Evolutionary conservation across 768 basidiomycete species (phyloP).

Genomic region (Lentinula boryana): DNA sequence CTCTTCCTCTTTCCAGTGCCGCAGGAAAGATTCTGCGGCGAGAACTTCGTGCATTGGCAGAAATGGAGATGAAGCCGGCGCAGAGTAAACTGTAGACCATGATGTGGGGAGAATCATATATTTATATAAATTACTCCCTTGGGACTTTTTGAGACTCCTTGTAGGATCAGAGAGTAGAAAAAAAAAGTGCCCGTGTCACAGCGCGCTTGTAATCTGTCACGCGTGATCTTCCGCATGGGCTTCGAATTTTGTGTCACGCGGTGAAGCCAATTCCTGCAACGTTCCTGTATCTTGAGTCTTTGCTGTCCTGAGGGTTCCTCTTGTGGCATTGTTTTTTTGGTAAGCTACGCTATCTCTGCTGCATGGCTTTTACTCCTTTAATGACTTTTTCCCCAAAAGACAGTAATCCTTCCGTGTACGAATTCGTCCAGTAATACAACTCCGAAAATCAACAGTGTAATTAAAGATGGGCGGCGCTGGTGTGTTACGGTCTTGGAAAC

Average conservation of each 20-base stretch:
- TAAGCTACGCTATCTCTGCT: background rate
- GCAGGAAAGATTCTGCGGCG: slow-evolving; percentile 85
- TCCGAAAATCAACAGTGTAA: background rate
- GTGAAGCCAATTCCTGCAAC: too few species aligned
- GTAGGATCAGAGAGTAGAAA: background rate
- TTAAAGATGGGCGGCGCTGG: slow-evolving; percentile 36
- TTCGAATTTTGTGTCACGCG: background rate
- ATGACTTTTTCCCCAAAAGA: background rate
- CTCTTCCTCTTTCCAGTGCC: slow-evolving; percentile 38
- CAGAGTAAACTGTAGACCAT: background rate
- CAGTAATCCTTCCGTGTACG: background rate
- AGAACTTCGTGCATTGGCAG: slow-evolving; percentile 64
- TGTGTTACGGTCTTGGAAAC: slow-evolving; percentile 17
- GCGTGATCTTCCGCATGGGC: background rate
- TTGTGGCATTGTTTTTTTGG: background rate
- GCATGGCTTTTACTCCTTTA: background rate
- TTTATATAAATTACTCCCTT: background rate
- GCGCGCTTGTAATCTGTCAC: background rate
- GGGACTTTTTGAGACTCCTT: too few species aligned
- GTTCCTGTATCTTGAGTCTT: background rate
- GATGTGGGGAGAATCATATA: background rate
- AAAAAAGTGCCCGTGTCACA: too few species aligned
- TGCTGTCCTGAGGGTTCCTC: background rate
- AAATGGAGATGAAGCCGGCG: slow-evolving; percentile 33
- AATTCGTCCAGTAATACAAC: background rate